Evolutionary conservation across 192 early-diverging fungal species (phyloP).

Genomic region (Chytriomyces sp.): DNA sequence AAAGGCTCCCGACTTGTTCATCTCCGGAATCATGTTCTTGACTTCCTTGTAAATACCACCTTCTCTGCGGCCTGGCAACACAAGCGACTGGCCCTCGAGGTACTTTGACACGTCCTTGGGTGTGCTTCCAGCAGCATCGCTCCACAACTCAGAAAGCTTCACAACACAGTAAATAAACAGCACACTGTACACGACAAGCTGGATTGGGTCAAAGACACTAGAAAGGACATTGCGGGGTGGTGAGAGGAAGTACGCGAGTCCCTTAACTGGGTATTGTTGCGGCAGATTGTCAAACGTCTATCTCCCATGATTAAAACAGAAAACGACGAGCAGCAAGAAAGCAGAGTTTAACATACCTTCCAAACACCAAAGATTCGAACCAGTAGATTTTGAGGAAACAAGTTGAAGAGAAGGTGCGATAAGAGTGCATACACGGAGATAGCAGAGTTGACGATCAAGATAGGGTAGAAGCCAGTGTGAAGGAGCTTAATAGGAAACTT

Average conservation of each 20-base stretch:
- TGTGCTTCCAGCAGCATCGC: conserved; percentile 89
- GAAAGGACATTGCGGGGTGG: conserved; percentile 78
- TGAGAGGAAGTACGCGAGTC: conserved; percentile 91
- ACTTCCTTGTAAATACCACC: conserved; percentile 94
- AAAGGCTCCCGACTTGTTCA: conserved; percentile 83
- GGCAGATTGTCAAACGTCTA: conserved; percentile 80
- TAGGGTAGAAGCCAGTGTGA: conserved; percentile 94
- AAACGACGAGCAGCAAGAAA: neutral
- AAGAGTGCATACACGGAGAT: conserved; percentile 89
- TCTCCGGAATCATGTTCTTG: conserved; percentile 90
- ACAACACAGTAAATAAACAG: conserved; percentile 86
- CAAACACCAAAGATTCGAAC: conserved; percentile 87
- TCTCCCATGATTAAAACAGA: conserved; percentile 17
- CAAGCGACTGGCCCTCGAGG: conserved; percentile 88
- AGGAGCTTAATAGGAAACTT: conserved; percentile 94
- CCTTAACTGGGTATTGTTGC: conserved; percentile 83
- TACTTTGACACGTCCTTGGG: conserved; percentile 90
- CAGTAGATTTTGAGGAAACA: conserved; percentile 87
- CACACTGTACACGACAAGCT: conserved; percentile 81
- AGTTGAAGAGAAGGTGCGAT: conserved; percentile 88
- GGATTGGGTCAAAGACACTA: conserved; percentile 85
- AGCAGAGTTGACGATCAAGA: conserved; percentile 89
- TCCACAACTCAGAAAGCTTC: conserved; percentile 86
- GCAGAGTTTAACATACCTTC: conserved; percentile 43
- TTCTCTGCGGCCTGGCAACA: conserved; percentile 87